Conservation (phyloP, 305 asterid genomes). For the Fraxinus platypoda region DNA sequence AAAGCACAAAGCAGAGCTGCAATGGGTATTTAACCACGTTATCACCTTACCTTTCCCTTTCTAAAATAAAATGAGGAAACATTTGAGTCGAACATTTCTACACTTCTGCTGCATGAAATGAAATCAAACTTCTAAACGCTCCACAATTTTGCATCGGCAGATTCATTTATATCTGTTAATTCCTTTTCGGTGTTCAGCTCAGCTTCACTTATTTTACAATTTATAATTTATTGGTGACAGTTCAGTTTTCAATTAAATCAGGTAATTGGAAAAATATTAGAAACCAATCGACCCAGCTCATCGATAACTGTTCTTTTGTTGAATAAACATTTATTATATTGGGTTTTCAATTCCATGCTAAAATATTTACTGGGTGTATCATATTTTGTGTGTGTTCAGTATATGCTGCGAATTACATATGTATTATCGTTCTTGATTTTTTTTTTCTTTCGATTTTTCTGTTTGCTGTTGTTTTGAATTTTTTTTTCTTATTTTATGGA, state of each 20-base stretch:
- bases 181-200: background rate
- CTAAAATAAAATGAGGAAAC: conserved; percentile 49
- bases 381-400: background rate
- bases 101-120: conserved; percentile 8
- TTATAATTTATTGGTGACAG: conserved; percentile 10
- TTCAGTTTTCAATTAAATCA: conserved; percentile 10
- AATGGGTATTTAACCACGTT: conserved; percentile 61
- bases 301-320: conserved; percentile 27
- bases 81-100: conserved; percentile 51
- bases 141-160: background rate
- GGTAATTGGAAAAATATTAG: background rate
- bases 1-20: conserved; percentile 45
- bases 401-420: background rate
- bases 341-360: conserved; percentile 20
- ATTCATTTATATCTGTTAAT: background rate
- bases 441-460: background rate
- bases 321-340: conserved; percentile 2
- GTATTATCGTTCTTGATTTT: background rate
- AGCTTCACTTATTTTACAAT: conserved; percentile 8
- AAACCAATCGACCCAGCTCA: conserved; percentile 29
- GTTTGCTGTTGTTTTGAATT: background rate
- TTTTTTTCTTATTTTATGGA: background rate
- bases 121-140: conserved; percentile 20
- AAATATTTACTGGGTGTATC: conserved; percentile 33
- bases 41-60: conserved; percentile 46